A percentile compares a stretch with the other conserved stretches of the same genome.
phyloP scores from a whole-genome alignment of 345 rosid genomes.

The Cardiospermum halicacabum region DNA sequence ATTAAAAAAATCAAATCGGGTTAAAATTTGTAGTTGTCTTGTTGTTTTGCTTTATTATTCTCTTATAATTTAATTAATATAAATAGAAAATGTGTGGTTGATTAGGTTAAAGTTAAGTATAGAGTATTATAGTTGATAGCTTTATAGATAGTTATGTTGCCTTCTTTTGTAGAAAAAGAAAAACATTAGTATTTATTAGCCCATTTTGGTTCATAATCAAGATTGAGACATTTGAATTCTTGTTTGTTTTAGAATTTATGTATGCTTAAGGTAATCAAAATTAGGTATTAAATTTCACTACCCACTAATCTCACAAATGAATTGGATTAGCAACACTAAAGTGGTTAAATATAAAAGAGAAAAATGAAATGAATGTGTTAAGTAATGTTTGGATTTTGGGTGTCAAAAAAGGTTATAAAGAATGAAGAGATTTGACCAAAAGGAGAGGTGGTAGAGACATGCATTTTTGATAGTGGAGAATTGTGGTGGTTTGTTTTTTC shows the following conservation, averaged over 20 bases:
- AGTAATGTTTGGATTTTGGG: background rate
- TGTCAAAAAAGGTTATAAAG: slow-evolving; percentile 25
- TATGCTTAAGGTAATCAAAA: slow-evolving; percentile 9
- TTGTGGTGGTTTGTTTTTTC: slow-evolving; percentile 15
- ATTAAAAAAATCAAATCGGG: slow-evolving; percentile 10
- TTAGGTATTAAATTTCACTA: slow-evolving; percentile 18
- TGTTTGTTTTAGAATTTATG: background rate
- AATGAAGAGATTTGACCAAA: slow-evolving; percentile 24
- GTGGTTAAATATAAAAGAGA: no score
- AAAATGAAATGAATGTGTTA: no score
- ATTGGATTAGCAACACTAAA: background rate
- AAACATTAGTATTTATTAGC: no score
- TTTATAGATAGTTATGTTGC: no score
- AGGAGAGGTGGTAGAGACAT: slow-evolving; percentile 26
- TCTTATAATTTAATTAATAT: background rate
- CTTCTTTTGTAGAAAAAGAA: no score
- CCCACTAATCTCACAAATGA: background rate
- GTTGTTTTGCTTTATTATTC: background rate
- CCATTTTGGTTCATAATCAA: background rate
- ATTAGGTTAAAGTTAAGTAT: no score
- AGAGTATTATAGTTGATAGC: no score
- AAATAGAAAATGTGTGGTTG: background rate
- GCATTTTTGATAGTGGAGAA: slow-evolving; percentile 24
- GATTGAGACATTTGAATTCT: background rate
- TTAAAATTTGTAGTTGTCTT: background rate